Conservation (phyloP, 2,329 filamentous ascomycete genomes). For the Dactylellina cionopaga region DNA sequence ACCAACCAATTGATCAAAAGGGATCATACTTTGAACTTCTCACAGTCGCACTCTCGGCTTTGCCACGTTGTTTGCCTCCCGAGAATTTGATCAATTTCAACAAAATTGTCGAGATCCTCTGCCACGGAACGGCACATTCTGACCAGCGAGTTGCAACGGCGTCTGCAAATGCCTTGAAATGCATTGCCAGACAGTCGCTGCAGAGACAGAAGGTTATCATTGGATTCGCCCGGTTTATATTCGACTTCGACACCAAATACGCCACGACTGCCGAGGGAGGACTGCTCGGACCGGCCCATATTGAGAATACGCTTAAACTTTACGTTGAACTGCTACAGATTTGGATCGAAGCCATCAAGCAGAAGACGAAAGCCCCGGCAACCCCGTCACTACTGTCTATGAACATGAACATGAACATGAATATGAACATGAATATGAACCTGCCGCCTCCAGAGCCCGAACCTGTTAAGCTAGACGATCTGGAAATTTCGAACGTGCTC, state of each 20-base stretch:
- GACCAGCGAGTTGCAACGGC: constrained; percentile 91
- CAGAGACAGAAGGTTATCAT: constrained; percentile 96
- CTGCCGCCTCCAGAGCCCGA: constrained; percentile 26
- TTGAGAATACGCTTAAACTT: constrained; percentile 89
- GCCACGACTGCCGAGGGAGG: constrained; percentile 98
- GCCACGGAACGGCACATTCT: constrained; percentile 95
- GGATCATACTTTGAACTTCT: constrained; percentile 95
- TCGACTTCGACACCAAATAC: constrained; percentile 97
- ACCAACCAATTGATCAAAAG: constrained; percentile 81
- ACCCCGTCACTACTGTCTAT: constrained; percentile 64
- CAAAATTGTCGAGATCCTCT: constrained; percentile 90
- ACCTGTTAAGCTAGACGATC: constrained; percentile 48
- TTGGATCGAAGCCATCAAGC: constrained; percentile 96
- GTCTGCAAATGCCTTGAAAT: constrained; percentile 90
- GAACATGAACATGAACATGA: constrained; percentile 52
- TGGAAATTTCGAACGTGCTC: constrained; percentile 79
- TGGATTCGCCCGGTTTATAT: constrained; percentile 96
- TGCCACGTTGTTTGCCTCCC: constrained; percentile 90
- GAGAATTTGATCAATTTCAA: constrained; percentile 82
- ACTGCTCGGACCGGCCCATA: constrained; percentile 91
- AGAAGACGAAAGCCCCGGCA: constrained; percentile 75
- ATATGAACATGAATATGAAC: constrained; percentile 53
- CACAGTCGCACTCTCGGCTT: constrained; percentile 91
- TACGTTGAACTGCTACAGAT: constrained; percentile 95
- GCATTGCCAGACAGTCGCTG: constrained; percentile 84